Evolutionary conservation across 2,329 filamentous ascomycete species (phyloP).

Genomic region (Ramichloridium luteum): DNA sequence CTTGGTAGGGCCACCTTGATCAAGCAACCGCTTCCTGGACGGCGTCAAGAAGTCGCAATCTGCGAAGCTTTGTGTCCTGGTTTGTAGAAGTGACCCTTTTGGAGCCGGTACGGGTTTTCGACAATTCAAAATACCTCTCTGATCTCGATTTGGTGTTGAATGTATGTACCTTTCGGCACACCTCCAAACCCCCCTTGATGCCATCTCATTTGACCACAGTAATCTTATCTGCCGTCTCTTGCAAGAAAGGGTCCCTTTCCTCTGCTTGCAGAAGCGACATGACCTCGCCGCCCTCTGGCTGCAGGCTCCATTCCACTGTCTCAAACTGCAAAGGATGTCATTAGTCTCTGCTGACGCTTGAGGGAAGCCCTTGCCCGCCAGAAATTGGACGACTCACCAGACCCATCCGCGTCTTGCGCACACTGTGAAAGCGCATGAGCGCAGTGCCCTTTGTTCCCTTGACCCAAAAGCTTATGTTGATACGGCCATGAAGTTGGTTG

Average conservation of each 20-base stretch:
- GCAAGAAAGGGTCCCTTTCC: conserved; percentile 50
- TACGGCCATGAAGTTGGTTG: conserved; percentile 84
- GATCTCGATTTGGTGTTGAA: no score
- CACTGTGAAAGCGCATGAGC: conserved; percentile 69
- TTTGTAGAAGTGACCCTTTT: no score
- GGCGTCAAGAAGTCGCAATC: no score
- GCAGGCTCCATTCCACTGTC: conserved; percentile 82
- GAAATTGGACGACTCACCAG: conserved; percentile 38
- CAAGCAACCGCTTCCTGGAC: no score
- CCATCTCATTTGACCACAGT: conserved; percentile 1
- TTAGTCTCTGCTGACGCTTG: background rate
- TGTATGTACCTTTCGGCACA: no score
- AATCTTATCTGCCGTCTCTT: conserved; percentile 12
- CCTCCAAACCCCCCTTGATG: no score
- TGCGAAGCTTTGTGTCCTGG: no score
- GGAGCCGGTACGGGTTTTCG: no score
- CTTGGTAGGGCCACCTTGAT: no score
- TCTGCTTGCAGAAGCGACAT: conserved; percentile 64
- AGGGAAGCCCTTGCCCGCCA: no score
- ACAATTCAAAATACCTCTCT: no score
- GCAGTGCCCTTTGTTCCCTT: conserved; percentile 62
- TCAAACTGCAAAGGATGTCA: conserved; percentile 50
- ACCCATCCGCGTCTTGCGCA: conserved; percentile 52
- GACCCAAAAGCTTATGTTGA: conserved; percentile 78
- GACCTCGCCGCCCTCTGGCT: conserved; percentile 51